Evolutionary conservation across 75 land plant species (phyloP).

Genomic region (Ceratopteris richardii): DNA sequence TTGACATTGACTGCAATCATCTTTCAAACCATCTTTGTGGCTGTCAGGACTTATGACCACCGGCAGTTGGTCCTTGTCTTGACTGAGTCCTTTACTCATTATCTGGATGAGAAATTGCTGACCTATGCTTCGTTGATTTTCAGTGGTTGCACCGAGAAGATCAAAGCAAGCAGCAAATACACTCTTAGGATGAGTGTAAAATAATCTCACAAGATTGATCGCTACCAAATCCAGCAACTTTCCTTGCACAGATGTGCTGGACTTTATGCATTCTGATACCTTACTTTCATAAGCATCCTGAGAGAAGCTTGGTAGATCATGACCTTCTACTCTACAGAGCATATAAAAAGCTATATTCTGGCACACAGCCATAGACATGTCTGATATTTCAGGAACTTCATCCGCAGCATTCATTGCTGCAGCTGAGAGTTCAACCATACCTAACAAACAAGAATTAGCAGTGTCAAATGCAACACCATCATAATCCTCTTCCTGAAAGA

Average conservation of each 20-base stretch:
- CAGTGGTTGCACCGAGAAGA: conserved; percentile 33
- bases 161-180: conserved; percentile 69
- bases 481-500: conserved; percentile 49
- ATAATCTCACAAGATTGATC: conserved; percentile 43
- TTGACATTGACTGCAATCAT: neutral
- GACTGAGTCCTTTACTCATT: neutral
- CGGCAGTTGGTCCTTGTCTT: too few species aligned
- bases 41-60: too few species aligned
- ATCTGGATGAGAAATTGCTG: conserved; percentile 57
- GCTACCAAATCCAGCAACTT: conserved; percentile 37
- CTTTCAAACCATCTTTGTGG: neutral
- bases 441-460: conserved; percentile 63
- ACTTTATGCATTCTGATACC: conserved; percentile 15
- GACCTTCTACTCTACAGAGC: conserved; percentile 48
- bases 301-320: conserved; percentile 30
- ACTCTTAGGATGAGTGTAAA: conserved; percentile 46
- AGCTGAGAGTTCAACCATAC: conserved; percentile 55
- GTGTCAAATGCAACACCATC: conserved; percentile 63
- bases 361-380: conserved; percentile 58
- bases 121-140: conserved; percentile 30
- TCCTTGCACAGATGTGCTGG: conserved; percentile 15
- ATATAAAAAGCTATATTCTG: conserved; percentile 52
- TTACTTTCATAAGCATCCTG: conserved; percentile 7
- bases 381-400: conserved; percentile 39
- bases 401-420: conserved; percentile 42